Evolutionary conservation across 345 rosid genomes (phyloP).

Genomic region (Draba incana): DNA sequence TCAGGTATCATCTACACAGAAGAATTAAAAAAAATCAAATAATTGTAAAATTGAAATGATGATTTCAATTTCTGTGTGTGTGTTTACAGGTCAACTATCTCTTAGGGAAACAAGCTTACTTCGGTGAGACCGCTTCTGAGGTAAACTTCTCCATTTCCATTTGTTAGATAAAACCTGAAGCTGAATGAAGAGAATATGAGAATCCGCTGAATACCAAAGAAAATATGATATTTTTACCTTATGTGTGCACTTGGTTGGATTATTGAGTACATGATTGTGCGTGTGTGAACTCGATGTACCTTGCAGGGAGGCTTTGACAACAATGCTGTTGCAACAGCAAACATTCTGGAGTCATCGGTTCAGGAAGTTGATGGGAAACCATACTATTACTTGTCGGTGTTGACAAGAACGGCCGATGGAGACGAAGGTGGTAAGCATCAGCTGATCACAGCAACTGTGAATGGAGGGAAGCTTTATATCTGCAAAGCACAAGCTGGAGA

Average conservation of each 20-base stretch:
- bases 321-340: constrained; percentile 79
- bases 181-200: neutral
- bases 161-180: neutral
- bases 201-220: neutral
- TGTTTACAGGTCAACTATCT: constrained; percentile 71
- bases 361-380: constrained; percentile 53
- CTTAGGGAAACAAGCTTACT: constrained; percentile 83
- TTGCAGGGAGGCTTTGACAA: constrained; percentile 85
- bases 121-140: constrained; percentile 76
- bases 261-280: neutral
- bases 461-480: constrained; percentile 83
- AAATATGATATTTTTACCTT: constrained; percentile 12
- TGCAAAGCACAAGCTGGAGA: constrained; percentile 99
- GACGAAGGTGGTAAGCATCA: constrained; percentile 98
- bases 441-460: constrained; percentile 71
- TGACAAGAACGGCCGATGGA: constrained; percentile 98
- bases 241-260: constrained; percentile 21
- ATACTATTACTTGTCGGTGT: constrained; percentile 67
- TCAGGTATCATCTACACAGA: constrained; percentile 44
- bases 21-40: neutral
- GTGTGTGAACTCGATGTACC: constrained; percentile 15
- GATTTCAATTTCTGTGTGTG: neutral
- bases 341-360: constrained; percentile 65
- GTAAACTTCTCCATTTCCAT: constrained; percentile 43
- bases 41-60: constrained; percentile 8